A percentile compares a stretch with the other conserved stretches of the same genome.
Conservation (phyloP, 208 protist genomes). For the Trypanosoma cruzi region DNA sequence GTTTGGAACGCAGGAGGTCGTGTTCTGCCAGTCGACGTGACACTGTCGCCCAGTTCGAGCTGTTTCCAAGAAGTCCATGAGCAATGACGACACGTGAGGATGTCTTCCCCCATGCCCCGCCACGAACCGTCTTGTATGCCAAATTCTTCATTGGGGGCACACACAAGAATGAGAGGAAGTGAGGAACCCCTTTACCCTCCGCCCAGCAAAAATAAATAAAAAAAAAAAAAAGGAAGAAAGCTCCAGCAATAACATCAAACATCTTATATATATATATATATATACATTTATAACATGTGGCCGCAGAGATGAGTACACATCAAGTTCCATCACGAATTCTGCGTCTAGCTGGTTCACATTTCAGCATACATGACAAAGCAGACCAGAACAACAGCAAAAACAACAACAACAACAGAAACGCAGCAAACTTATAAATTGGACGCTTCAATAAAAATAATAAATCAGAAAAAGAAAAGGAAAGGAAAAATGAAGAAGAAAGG, state of each 20-base stretch:
- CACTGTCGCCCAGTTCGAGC: slow-evolving; percentile 76
- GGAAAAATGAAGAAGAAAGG: background rate
- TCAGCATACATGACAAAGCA: background rate
- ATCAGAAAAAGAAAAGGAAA: no score
- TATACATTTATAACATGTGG: background rate
- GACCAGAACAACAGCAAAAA: no score
- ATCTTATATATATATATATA: no score
- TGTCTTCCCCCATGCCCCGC: slow-evolving; percentile 18
- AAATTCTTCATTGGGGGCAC: slow-evolving; percentile 11
- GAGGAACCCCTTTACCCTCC: background rate
- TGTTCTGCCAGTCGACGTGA: slow-evolving; percentile 48
- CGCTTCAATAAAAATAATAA: no score
- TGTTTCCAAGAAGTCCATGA: slow-evolving; percentile 80
- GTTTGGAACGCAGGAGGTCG: slow-evolving; percentile 31
- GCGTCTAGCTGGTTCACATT: background rate
- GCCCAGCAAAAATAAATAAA: no score
- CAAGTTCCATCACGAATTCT: background rate
- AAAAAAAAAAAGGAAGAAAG: background rate
- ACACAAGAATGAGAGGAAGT: no score
- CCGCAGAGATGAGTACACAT: background rate
- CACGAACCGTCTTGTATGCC: slow-evolving; percentile 21
- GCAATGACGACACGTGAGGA: slow-evolving; percentile 38
- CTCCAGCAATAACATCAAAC: no score
- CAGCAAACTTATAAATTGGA: no score
- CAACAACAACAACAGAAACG: no score